Percentiles rank a stretch among this genome's conserved stretches.
These are phyloP conservation scores for Ophiostoma sp. DNA, from an alignment of 2,329 filamentous ascomycete genomes.

Conservation along the genomic window DNA sequence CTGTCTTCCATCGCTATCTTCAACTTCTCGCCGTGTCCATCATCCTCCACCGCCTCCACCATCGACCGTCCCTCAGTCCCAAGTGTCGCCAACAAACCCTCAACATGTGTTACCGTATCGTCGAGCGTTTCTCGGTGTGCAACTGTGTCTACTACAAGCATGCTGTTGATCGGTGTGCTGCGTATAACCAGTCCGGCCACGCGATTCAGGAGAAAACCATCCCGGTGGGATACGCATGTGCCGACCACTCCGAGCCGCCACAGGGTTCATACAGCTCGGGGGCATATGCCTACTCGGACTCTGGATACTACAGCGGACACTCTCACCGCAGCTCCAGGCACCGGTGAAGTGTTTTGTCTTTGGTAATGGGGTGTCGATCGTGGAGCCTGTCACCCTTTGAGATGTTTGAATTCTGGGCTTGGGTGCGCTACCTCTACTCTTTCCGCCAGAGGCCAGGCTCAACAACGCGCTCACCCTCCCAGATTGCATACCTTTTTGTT, in stretches of 20 bases:
- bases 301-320: constrained; percentile 48
- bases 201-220: constrained; percentile 67
- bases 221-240: constrained; percentile 76
- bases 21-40: background rate
- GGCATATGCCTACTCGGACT: constrained; percentile 47
- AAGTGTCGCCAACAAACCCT: background rate
- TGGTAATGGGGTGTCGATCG: constrained; percentile 42
- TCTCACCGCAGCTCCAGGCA: constrained; percentile 43
- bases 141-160: constrained; percentile 85
- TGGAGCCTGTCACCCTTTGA: constrained; percentile 40
- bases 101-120: constrained; percentile 79
- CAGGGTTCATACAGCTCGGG: constrained; percentile 39
- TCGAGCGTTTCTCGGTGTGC: constrained; percentile 83
- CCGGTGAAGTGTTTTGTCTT: constrained; percentile 52
- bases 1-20: background rate
- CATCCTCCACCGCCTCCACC: background rate
- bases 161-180: constrained; percentile 73
- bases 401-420: constrained; percentile 42
- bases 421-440: constrained; percentile 48
- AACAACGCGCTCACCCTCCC: constrained; percentile 41
- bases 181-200: constrained; percentile 70
- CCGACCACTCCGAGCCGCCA: constrained; percentile 43
- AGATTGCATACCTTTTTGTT: constrained; percentile 46
- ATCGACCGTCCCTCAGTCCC: background rate
- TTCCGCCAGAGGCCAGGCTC: constrained; percentile 37